Conservation (phyloP, 441 rosid species). For the Lepidium campestre region DNA sequence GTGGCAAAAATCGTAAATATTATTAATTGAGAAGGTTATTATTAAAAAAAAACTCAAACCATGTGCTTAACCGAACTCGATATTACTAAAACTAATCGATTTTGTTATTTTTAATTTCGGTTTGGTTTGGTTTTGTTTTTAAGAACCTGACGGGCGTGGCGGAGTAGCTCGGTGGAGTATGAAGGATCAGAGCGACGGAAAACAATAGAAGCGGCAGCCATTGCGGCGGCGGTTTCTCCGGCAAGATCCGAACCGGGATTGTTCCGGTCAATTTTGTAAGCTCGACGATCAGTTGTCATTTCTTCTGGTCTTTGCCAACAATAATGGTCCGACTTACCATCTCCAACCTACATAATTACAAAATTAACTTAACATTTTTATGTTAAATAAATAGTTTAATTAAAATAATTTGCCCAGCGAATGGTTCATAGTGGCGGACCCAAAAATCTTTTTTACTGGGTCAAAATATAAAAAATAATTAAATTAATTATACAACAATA, state of each 20-base stretch:
- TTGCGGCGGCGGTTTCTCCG: conserved; percentile 44
- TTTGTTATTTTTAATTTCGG: background rate
- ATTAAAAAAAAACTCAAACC: background rate
- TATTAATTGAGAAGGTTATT: background rate
- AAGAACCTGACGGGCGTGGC: conserved; percentile 36
- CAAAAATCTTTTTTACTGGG: too few relatives aligned
- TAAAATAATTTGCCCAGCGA: too few relatives aligned
- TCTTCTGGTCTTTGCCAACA: conserved; percentile 55
- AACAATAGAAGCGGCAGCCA: conserved; percentile 41
- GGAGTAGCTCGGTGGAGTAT: conserved; percentile 31
- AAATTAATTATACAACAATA: too few relatives aligned
- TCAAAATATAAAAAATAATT: too few relatives aligned
- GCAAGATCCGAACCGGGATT: conserved; percentile 48
- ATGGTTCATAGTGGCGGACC: too few relatives aligned
- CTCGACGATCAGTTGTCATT: conserved; percentile 37
- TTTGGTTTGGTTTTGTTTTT: background rate
- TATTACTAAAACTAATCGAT: background rate
- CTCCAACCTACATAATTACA: conserved; percentile 33
- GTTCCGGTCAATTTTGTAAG: conserved; percentile 30
- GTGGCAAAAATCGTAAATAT: background rate
- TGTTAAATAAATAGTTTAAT: background rate
- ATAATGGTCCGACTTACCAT: conserved; percentile 38
- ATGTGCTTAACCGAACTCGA: background rate
- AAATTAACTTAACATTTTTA: background rate
- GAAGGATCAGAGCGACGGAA: conserved; percentile 32